These are phyloP conservation scores for Cystobasidium sp. DNA, from an alignment of 1,284 basidiomycete species.

Conservation along the genomic window DNA sequence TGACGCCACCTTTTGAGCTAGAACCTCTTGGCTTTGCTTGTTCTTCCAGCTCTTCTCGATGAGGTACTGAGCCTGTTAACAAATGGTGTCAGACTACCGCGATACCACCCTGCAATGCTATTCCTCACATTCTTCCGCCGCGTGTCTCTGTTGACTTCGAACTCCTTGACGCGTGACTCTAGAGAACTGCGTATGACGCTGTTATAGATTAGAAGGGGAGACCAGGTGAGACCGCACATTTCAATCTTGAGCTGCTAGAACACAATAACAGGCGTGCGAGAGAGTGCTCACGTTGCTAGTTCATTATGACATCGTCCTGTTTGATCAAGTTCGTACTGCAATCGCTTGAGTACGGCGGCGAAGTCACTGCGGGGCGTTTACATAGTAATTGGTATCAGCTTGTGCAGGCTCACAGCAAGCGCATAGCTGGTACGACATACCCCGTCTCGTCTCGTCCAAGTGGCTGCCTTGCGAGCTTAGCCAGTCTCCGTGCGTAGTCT, in stretches of 20 bases:
- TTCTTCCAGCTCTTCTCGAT: conserved; percentile 88
- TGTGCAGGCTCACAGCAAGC: not conserved
- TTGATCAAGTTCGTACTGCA: conserved; percentile 40
- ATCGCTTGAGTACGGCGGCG: conserved; percentile 45
- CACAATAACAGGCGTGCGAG: too few species aligned
- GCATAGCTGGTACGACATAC: conserved; percentile 51
- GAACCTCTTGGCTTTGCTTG: conserved; percentile 79
- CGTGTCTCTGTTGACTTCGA: conserved; percentile 70
- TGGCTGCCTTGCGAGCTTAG: conserved; percentile 75
- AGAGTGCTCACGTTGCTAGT: conserved; percentile 28
- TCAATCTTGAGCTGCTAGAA: too few species aligned
- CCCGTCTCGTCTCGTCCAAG: conserved; percentile 91
- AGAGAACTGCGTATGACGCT: conserved; percentile 66
- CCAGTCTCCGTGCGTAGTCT: conserved; percentile 87
- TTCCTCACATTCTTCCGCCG: conserved; percentile 67
- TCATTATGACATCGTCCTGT: conserved; percentile 43
- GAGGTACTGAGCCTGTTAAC: conserved; percentile 63
- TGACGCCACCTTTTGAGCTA: conserved; percentile 70
- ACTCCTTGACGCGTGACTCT: conserved; percentile 67
- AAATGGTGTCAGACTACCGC: not conserved
- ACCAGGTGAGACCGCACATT: not conserved
- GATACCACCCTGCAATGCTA: not conserved
- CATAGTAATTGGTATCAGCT: too few species aligned
- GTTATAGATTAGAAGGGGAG: not conserved
- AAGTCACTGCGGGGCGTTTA: conserved; percentile 45